A percentile compares a stretch with the other conserved stretches of the same genome.
These are phyloP conservation scores for Ambrosiella xylebori DNA, from an alignment of 2,329 filamentous ascomycete species.

Conservation along the genomic window DNA sequence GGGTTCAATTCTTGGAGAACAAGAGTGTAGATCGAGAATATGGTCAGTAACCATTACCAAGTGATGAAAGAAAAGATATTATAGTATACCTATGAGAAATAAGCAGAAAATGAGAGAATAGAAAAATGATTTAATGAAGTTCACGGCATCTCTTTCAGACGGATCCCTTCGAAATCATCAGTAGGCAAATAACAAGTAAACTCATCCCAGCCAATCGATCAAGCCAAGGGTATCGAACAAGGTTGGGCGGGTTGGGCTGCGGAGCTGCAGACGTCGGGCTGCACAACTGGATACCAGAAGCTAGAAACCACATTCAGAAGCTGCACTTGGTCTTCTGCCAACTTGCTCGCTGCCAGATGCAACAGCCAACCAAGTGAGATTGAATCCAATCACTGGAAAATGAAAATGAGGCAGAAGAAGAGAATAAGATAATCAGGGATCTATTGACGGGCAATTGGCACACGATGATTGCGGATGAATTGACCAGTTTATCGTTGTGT, in stretches of 20 bases:
- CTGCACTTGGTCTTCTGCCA: background rate
- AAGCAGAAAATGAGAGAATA: background rate
- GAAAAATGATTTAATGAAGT: background rate
- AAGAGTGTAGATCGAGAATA: too few species aligned
- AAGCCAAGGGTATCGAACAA: background rate
- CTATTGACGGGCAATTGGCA: too few species aligned
- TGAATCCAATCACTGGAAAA: too few species aligned
- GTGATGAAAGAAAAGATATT: background rate
- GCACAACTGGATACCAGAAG: background rate
- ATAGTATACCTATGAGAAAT: background rate
- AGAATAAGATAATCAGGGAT: background rate
- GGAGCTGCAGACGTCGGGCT: background rate
- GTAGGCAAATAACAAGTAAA: background rate
- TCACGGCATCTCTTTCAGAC: background rate
- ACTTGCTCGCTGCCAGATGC: too few species aligned
- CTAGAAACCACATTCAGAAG: background rate
- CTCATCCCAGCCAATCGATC: background rate
- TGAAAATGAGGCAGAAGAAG: background rate
- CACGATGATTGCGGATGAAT: too few species aligned
- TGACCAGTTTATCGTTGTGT: too few species aligned
- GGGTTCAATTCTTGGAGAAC: too few species aligned
- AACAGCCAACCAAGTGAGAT: too few species aligned
- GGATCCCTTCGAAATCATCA: background rate
- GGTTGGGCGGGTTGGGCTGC: conserved; percentile 2
- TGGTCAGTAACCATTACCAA: too few species aligned